Conservation (phyloP, 2,329 filamentous ascomycete species). For the Grosmannia penicillata region DNA sequence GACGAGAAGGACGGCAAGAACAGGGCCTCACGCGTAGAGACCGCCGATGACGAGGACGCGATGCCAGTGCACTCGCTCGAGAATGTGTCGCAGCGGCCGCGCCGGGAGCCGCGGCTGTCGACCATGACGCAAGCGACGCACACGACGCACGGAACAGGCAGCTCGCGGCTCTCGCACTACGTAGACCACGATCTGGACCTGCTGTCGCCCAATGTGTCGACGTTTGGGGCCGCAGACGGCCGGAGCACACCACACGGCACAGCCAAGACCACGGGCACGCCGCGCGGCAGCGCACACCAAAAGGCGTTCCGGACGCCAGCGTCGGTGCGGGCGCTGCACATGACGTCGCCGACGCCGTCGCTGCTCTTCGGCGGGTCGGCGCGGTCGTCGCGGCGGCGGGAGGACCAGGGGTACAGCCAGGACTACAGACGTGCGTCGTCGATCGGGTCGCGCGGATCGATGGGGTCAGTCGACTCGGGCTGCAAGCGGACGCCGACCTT, state of each 20-base stretch:
- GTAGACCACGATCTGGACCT: conserved; percentile 17
- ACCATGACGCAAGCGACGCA: conserved; percentile 25
- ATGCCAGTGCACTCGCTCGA: background rate
- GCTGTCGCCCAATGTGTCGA: no score
- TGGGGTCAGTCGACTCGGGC: no score
- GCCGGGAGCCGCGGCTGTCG: background rate
- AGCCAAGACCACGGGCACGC: no score
- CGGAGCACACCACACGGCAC: no score
- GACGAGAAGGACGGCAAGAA: conserved; percentile 11
- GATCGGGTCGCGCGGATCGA: conserved; percentile 26
- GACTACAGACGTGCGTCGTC: conserved; percentile 26
- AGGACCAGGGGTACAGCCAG: background rate
- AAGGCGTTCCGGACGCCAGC: conserved; percentile 57
- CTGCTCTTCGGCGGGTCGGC: conserved; percentile 33
- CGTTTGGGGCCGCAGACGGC: no score
- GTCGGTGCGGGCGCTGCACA: conserved; percentile 55
- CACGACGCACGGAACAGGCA: conserved; percentile 34
- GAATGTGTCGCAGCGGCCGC: no score
- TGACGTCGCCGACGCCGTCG: conserved; percentile 44
- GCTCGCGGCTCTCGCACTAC: conserved; percentile 41
- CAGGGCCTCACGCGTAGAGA: conserved; percentile 15
- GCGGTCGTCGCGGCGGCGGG: conserved; percentile 27
- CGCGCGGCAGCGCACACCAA: no score
- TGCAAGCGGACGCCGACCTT: conserved; percentile 45
- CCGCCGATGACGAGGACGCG: background rate